Conservation (phyloP, 305 asterid genomes). For the Andrographis paniculata region DNA sequence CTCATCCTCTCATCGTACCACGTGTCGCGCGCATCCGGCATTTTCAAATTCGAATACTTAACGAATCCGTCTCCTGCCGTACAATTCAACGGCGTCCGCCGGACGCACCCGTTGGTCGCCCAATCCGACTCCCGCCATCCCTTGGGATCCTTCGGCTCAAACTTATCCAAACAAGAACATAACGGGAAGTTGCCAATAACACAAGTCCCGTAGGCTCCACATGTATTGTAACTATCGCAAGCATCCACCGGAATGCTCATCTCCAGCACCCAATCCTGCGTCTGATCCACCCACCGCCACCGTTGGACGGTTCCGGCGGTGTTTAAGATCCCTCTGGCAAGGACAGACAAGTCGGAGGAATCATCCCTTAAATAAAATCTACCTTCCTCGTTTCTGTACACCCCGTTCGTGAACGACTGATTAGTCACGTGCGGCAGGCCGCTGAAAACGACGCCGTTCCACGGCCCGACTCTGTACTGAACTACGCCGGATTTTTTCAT, state of each 20-base stretch:
- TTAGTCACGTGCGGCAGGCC: neutral
- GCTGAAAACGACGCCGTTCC: constrained; percentile 24
- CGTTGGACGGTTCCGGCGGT: neutral
- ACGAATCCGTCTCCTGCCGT: constrained; percentile 8
- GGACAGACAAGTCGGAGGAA: neutral
- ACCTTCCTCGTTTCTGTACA: neutral
- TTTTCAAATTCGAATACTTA: constrained; percentile 10
- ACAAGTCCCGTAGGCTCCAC: constrained; percentile 2
- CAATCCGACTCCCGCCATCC: neutral
- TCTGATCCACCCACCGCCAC: neutral
- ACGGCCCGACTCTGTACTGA: constrained; percentile 19
- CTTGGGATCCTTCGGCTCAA: neutral
- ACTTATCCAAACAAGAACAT: constrained; percentile 1
- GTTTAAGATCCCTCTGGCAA: neutral
- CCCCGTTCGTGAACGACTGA: neutral
- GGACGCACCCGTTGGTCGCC: neutral
- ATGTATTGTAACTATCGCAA: neutral
- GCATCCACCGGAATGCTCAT: neutral
- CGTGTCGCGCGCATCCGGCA: constrained; percentile 16
- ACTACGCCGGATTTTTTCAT: neutral
- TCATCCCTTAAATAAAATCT: neutral
- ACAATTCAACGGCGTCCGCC: constrained; percentile 13
- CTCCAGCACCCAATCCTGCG: neutral
- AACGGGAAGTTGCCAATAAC: neutral
- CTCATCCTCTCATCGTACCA: constrained; percentile 6